Evolutionary conservation across 177 flowering plant species (phyloP).

Genomic region (Vitis hybrid): DNA sequence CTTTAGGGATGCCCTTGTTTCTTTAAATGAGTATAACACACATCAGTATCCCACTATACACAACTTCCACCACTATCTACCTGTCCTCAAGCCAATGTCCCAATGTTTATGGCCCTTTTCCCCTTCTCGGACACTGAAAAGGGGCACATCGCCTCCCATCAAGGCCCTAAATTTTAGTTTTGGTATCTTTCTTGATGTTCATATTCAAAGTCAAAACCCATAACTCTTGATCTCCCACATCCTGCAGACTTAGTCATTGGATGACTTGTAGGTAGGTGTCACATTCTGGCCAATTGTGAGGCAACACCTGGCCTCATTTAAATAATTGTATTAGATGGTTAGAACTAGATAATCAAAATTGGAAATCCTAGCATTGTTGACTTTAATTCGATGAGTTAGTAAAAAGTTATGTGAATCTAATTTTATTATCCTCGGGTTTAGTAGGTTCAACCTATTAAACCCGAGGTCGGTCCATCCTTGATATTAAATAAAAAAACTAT

Average conservation of each 20-base stretch:
- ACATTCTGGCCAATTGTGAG: neutral
- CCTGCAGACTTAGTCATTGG: neutral
- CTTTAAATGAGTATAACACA: neutral
- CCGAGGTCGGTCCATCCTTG: no score
- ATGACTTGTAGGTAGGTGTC: neutral
- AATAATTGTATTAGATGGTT: no score
- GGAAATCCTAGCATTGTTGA: no score
- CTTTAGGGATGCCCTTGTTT: no score
- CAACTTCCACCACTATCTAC: neutral
- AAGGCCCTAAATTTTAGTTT: neutral
- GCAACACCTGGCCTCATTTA: neutral
- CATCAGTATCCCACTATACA: neutral
- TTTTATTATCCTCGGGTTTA: no score
- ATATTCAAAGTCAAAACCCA: neutral
- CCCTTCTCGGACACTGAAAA: neutral
- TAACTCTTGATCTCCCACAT: neutral
- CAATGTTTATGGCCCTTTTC: neutral
- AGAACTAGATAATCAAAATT: no score
- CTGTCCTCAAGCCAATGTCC: neutral
- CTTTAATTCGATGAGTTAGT: neutral
- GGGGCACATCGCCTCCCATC: neutral
- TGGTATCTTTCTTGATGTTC: neutral
- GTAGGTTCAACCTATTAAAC: no score
- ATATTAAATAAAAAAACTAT: no score
- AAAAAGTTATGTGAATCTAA: neutral